phyloP scores from a whole-genome alignment of 768 basidiomycete genomes.

The Leccinum ochraceum region DNA sequence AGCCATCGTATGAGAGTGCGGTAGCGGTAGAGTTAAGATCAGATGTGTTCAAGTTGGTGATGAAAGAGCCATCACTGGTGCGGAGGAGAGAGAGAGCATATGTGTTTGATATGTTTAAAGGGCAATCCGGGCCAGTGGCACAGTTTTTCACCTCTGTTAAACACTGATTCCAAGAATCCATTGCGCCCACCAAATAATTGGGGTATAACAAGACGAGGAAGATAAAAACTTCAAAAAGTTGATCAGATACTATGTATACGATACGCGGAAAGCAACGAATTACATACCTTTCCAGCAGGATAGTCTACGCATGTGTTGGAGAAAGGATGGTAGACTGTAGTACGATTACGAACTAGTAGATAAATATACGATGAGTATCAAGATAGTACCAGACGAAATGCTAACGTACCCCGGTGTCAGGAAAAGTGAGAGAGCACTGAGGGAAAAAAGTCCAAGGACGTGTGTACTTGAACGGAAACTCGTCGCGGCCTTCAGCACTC shows the following conservation, averaged over 20 bases:
- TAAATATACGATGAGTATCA: too few relatives aligned
- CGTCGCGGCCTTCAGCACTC: too few relatives aligned
- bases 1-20: slow-evolving; percentile 9
- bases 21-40: slow-evolving; percentile 2
- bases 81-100: slow-evolving; percentile 20
- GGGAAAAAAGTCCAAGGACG: too few relatives aligned
- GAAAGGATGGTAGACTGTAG: too few relatives aligned
- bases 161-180: slow-evolving; percentile 17
- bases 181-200: not conserved
- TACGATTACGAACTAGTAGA: too few relatives aligned
- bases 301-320: slow-evolving; percentile 2
- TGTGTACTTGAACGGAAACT: too few relatives aligned
- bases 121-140: slow-evolving; percentile 4
- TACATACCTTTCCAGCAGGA: slow-evolving; percentile 6
- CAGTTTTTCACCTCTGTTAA: slow-evolving; percentile 5
- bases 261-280: not conserved
- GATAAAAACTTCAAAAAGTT: slow-evolving; percentile 2
- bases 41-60: not conserved
- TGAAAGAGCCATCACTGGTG: slow-evolving; percentile 6
- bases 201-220: not conserved
- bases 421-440: too few relatives aligned
- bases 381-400: too few relatives aligned
- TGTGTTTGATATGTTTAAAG: not conserved
- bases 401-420: too few relatives aligned
- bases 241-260: slow-evolving; percentile 1